Conservation (phyloP, 2,329 filamentous ascomycete genomes). For the Chaetothyriales sp. region DNA sequence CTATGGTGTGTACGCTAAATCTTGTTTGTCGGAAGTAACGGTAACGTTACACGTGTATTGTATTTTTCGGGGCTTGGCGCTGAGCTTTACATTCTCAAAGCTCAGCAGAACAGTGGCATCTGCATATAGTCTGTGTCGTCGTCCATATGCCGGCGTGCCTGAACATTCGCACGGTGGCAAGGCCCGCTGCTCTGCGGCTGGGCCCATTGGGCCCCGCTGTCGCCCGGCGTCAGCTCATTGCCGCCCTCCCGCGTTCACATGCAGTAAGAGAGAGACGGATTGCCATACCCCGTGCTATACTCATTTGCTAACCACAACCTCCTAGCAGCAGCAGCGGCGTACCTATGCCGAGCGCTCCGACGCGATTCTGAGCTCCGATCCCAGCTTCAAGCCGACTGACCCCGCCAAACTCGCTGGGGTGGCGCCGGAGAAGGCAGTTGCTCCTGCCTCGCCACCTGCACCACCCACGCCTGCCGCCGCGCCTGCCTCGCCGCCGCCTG, state of each 20-base stretch:
- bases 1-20: too few relatives aligned
- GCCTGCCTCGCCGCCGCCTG: slow-evolving; percentile 11
- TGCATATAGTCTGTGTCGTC: neutral
- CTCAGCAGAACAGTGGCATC: neutral
- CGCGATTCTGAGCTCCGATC: slow-evolving; percentile 14
- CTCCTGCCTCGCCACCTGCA: slow-evolving; percentile 17
- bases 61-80: neutral
- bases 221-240: slow-evolving; percentile 11
- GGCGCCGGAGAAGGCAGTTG: slow-evolving; percentile 10
- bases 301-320: neutral
- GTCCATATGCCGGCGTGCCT: neutral
- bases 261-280: slow-evolving; percentile 9
- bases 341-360: slow-evolving; percentile 14
- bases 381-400: slow-evolving; percentile 7
- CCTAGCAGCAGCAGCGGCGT: slow-evolving; percentile 7
- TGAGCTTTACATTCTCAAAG: neutral
- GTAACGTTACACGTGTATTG: neutral
- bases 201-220: slow-evolving; percentile 10
- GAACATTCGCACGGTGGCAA: slow-evolving; percentile 5
- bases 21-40: neutral
- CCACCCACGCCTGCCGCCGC: slow-evolving; percentile 18
- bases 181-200: slow-evolving; percentile 15
- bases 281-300: neutral
- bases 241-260: slow-evolving; percentile 7
- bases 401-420: neutral